Evolutionary conservation across 495 filamentous ascomycete species (phyloP).

Genomic region (Trichoderma gamsii): DNA sequence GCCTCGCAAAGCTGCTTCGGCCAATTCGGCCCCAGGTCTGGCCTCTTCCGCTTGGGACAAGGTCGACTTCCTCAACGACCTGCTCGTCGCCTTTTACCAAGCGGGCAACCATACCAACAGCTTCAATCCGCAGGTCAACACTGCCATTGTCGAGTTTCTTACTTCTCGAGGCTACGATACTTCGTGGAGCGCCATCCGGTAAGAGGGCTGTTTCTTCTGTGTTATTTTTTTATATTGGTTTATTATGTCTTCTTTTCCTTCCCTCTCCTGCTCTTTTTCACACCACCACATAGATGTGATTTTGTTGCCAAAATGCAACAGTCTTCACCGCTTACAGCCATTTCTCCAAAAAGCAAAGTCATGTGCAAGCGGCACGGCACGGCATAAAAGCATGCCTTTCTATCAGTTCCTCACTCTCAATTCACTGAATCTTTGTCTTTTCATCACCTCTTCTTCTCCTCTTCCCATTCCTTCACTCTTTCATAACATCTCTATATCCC

Average conservation of each 20-base stretch:
- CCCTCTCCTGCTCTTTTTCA: no score
- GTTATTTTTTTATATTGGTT: background rate
- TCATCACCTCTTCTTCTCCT: background rate
- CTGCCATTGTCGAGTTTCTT: slow-evolving; percentile 5
- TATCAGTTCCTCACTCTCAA: background rate
- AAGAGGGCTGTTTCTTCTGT: slow-evolving; percentile 16
- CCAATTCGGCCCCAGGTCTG: background rate
- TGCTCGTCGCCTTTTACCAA: slow-evolving; percentile 10
- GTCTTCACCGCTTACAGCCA: background rate
- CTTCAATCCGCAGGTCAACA: slow-evolving; percentile 11
- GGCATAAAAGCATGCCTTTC: background rate
- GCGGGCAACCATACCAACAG: background rate
- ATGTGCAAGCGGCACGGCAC: background rate
- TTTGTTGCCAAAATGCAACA: background rate
- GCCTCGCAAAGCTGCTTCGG: background rate
- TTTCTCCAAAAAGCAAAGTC: background rate
- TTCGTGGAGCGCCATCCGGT: slow-evolving; percentile 22
- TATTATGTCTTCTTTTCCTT: background rate
- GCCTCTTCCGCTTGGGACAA: background rate
- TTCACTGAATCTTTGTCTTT: no score
- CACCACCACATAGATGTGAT: background rate
- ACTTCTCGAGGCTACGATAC: slow-evolving; percentile 15
- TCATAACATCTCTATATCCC: no score
- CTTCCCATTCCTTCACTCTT: background rate
- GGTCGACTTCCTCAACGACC: slow-evolving; percentile 7